Base-by-base conservation (phyloP, 495 filamentous ascomycete species). In the Aspergillus avenaceus region DNA sequence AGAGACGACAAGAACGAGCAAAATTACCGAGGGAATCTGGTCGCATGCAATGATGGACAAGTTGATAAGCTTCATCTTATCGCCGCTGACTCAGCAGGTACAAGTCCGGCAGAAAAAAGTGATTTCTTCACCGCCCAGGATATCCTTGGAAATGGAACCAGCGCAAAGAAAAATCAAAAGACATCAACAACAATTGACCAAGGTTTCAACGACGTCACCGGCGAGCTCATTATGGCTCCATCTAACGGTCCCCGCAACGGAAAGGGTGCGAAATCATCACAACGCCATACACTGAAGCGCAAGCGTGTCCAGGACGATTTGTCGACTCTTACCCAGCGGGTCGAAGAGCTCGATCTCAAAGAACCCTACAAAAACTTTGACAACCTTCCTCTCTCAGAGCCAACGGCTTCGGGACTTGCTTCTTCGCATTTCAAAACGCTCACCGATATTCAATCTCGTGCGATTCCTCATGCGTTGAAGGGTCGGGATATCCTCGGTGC, bases 401-500 rank as follows among this genome's bases (percentile, higher is more conserved):
- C 87, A n/a, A 97, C 93, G 2, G 72, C 82, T 8, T 76, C 74
- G 8, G 93, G 95, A 21, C 80, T 99, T 26, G 76, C 90, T 49
- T 77, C 86, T n/a, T 88, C 86, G 6, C 90, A 96, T 63, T 99
- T 88, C 76, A 87, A 91, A 63, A 83, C 79, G 13, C 74, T 97
- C 43, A 99, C 95, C 31, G 90, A 95, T 52, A 90, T 99, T 56
- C 93, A 99, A 67, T 82, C 82, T 28, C 85, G 84, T 65, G 89
- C 90, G 16, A 86, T 99, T 57, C 88, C 85, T 6, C 76, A 86
- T 43, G 91, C 87, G 4, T 76, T 99, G 49, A 90, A 95, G 69
- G 91, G 90, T 43, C 72, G 75, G 19, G 95, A 99, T 61, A 86
- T 97, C 27, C 85, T 99, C 43, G 93, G 93, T 34, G 93, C 95